A percentile compares a stretch with the other conserved stretches of the same genome.
phyloP scores from a whole-genome alignment of 768 basidiomycete species.

The Mycena kentingensis region DNA sequence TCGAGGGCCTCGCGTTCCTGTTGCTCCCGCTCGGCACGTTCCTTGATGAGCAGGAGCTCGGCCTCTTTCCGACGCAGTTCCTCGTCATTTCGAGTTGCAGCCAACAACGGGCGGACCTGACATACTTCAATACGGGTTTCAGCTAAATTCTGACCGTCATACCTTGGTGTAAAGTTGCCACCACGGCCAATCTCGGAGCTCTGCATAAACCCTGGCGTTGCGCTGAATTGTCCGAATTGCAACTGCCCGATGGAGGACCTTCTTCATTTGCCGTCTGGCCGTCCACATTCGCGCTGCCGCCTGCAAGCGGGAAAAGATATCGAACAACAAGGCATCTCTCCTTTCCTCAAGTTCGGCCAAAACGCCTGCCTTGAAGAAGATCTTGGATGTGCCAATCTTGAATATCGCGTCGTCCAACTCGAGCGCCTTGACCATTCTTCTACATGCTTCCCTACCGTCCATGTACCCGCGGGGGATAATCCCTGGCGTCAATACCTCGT shows the following conservation, averaged over 20 bases:
- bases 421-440: constrained; percentile 85
- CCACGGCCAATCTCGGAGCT: constrained; percentile 96
- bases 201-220: constrained; percentile 90
- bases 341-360: constrained; percentile 95
- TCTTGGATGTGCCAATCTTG: constrained; percentile 94
- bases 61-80: constrained; percentile 86
- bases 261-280: constrained; percentile 88
- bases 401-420: constrained; percentile 84
- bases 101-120: constrained; percentile 87
- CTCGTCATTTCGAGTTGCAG: constrained; percentile 90
- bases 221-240: constrained; percentile 92
- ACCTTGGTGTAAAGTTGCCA: constrained; percentile 98
- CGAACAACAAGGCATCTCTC: constrained; percentile 83
- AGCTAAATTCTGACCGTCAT: background rate
- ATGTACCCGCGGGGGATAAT: constrained; percentile 94
- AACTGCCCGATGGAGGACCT: constrained; percentile 88
- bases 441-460: constrained; percentile 94
- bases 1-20: constrained; percentile 79
- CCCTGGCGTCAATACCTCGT: constrained; percentile 93
- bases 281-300: constrained; percentile 84
- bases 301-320: constrained; percentile 87
- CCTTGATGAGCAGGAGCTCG: constrained; percentile 78
- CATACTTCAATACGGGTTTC: constrained; percentile 7
- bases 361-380: constrained; percentile 99
- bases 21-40: constrained; percentile 85